Base-by-base conservation (phyloP, 768 basidiomycete genomes). In the Podaxis sp. region DNA sequence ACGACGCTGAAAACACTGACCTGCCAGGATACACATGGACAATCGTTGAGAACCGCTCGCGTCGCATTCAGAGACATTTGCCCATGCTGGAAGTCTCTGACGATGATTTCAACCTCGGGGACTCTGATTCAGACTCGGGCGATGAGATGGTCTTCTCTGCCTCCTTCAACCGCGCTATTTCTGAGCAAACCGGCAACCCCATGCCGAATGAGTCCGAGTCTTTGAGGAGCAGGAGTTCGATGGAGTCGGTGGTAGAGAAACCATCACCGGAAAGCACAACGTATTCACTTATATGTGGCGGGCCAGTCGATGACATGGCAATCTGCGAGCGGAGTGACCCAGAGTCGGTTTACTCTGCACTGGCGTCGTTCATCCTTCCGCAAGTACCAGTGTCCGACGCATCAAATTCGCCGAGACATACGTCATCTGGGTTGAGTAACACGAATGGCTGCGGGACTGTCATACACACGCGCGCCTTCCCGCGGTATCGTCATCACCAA, bases 391-490 rank as follows among this genome's bases (percentile, higher is more conserved):
- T 72, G 11, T 66, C 70, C 15, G 68, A 66, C n/a, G 65, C 69
- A 19, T 62, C 72, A 22, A 64, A 74, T 25, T 69, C 69, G 9
- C 51, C 66, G 22, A 51, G 56, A 41, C 40, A 13, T 37, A 64
- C 33, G 41, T 70, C 47, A 25, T 59, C 65, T 19, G 38, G 41
- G 3, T 64, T 68, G 40, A 68, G 70, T 52, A 70, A 70, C 49
- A 77, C 79, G 6, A 88, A 83, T 61, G 88, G 87, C 0, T 90
- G 89, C 64, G 89, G 89, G 0, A 79, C 86, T 1, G 71, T 88
- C 5, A 69, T 90, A 11, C 88, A 90, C 69, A 64, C 79, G 56
- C 74, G 75, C 13, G 88, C 85, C 12, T 36, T 79, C 78, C 61
- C 61, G 17, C 54, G 61, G 17, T 62, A 62, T 15, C 55, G 55